Conservation (phyloP, 768 basidiomycete species). For the Mycena rebaudengoi region DNA sequence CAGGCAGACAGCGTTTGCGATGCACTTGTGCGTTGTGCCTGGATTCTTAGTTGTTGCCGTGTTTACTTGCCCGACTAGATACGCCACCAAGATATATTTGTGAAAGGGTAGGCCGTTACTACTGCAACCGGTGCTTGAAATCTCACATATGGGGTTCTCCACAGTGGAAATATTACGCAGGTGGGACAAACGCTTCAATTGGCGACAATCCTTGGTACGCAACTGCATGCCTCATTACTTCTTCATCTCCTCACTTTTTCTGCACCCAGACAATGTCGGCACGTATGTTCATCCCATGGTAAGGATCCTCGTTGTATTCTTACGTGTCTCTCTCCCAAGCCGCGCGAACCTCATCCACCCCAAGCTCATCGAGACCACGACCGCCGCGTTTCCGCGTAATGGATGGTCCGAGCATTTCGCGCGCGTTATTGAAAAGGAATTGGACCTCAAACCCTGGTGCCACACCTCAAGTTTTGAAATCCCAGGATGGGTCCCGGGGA, state of each 20-base stretch:
- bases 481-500: slow-evolving; percentile 52
- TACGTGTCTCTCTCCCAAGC: slow-evolving; percentile 34
- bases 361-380: slow-evolving; percentile 49
- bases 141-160: too few species aligned
- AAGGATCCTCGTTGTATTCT: slow-evolving; percentile 1
- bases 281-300: slow-evolving; percentile 38
- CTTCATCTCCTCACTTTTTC: slow-evolving; percentile 15
- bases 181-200: slow-evolving; percentile 60
- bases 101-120: slow-evolving; percentile 48
- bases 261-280: slow-evolving; percentile 54
- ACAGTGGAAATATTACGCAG: slow-evolving; percentile 59
- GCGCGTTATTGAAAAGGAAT: slow-evolving; percentile 52
- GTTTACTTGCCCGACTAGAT: too few species aligned
- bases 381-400: slow-evolving; percentile 49
- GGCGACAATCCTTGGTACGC: slow-evolving; percentile 55
- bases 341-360: slow-evolving; percentile 54
- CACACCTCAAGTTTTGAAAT: slow-evolving; percentile 57
- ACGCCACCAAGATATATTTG: slow-evolving; percentile 58
- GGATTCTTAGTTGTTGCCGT: too few species aligned
- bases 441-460: slow-evolving; percentile 58
- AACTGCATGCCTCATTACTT: neutral
- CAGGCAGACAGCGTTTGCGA: slow-evolving; percentile 63
- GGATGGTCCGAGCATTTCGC: slow-evolving; percentile 58
- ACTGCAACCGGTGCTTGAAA: neutral
- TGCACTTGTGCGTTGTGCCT: slow-evolving; percentile 55